Conservation (phyloP, 108 stramenopile species). For the Aurantiochytrium sp. region DNA sequence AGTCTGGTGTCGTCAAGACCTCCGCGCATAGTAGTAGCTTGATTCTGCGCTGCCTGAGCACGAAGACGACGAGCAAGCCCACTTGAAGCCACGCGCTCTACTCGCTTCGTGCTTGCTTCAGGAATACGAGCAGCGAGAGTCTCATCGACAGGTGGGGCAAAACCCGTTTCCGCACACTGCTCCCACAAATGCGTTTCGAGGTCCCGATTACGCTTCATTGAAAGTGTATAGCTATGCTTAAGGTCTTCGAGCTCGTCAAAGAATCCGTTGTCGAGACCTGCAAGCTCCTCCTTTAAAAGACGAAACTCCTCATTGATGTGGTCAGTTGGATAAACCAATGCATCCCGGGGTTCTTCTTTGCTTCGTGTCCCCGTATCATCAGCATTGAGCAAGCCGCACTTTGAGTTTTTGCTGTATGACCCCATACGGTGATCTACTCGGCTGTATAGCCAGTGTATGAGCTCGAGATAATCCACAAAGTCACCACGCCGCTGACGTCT, state of each 20-base stretch:
- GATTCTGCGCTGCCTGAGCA: neutral
- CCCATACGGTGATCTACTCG: neutral
- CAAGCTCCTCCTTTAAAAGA: neutral
- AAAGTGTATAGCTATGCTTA: neutral
- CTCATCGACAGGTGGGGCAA: neutral
- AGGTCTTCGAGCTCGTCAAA: neutral
- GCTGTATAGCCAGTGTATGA: neutral
- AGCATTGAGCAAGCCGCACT: neutral
- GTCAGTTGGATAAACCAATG: neutral
- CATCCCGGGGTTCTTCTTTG: neutral
- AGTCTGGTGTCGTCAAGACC: too few relatives aligned
- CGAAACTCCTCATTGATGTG: neutral
- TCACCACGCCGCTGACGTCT: neutral
- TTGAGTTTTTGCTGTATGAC: neutral
- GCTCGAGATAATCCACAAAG: neutral
- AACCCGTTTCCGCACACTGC: neutral
- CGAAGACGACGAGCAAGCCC: neutral
- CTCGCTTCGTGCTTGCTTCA: neutral
- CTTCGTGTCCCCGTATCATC: neutral
- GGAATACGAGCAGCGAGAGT: neutral
- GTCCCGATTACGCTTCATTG: neutral
- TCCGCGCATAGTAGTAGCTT: too few relatives aligned
- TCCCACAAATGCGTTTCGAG: neutral
- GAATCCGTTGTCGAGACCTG: neutral
- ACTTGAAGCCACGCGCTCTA: neutral